Evolutionary conservation across 768 basidiomycete species (phyloP).

Genomic region (Suillus alpinus): DNA sequence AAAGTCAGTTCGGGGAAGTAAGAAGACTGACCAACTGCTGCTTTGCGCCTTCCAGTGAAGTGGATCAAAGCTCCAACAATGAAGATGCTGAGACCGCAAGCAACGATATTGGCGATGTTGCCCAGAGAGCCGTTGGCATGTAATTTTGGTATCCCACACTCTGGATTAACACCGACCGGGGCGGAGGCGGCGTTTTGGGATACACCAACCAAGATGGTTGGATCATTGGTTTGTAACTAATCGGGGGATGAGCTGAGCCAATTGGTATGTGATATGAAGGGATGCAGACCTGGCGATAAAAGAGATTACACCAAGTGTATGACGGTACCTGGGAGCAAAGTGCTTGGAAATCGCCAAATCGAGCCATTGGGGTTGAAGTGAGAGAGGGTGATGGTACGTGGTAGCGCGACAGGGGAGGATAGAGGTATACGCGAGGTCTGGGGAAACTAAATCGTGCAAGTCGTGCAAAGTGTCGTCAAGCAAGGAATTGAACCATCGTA

Average conservation of each 20-base stretch:
- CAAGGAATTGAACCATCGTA: constrained; percentile 19
- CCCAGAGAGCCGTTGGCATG: constrained; percentile 61
- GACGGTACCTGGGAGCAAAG: constrained; percentile 70
- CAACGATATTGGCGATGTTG: constrained; percentile 84
- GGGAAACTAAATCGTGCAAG: constrained; percentile 16
- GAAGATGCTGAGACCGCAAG: constrained; percentile 72
- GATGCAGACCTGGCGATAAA: constrained; percentile 75
- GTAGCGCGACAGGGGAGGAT: background rate
- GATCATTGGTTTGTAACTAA: constrained; percentile 39
- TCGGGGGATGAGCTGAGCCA: constrained; percentile 24
- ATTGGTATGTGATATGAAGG: constrained; percentile 9
- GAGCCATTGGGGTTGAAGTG: constrained; percentile 38
- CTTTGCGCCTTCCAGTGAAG: constrained; percentile 63
- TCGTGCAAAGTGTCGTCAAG: constrained; percentile 23
- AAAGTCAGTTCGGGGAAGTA: background rate
- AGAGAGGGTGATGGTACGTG: background rate
- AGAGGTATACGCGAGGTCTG: background rate
- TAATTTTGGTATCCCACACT: constrained; percentile 72
- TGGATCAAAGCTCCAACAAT: constrained; percentile 56
- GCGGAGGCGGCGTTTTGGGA: constrained; percentile 50
- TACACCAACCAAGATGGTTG: constrained; percentile 34
- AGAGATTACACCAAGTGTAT: constrained; percentile 93
- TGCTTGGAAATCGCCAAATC: constrained; percentile 71
- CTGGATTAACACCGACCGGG: constrained; percentile 80
- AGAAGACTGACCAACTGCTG: constrained; percentile 74